Evolutionary conservation across 371 early-diverging fungal genomes (phyloP).

Genomic region (Conidiobolus incongruus): DNA sequence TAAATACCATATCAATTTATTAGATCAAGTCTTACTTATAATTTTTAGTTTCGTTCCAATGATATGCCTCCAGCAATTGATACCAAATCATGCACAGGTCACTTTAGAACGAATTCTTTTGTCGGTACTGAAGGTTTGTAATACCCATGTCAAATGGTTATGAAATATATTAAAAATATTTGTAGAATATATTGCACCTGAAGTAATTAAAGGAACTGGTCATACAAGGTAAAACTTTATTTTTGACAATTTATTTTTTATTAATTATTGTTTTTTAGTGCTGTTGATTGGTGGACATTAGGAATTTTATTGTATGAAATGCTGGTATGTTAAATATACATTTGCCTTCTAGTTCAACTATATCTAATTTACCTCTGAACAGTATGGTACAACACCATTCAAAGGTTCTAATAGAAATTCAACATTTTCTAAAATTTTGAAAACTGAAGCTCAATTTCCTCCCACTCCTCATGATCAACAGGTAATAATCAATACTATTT

Average conservation of each 20-base stretch:
- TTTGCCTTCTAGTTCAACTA: constrained; percentile 1
- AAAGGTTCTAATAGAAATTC: constrained; percentile 67
- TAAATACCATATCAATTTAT: too few relatives aligned
- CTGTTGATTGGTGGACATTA: constrained; percentile 98
- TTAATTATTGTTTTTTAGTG: constrained; percentile 13
- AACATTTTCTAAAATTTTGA: constrained; percentile 65
- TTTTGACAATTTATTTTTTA: not conserved
- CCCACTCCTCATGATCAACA: constrained; percentile 22
- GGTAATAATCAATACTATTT: constrained; percentile 7
- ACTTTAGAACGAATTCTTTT: constrained; percentile 81
- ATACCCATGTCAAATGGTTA: not conserved
- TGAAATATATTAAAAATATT: not conserved
- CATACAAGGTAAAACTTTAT: constrained; percentile 31
- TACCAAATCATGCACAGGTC: constrained; percentile 67
- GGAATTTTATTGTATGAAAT: constrained; percentile 94
- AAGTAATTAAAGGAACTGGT: constrained; percentile 68
- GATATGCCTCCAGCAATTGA: constrained; percentile 37
- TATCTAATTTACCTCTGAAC: too few relatives aligned
- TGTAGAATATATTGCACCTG: constrained; percentile 2
- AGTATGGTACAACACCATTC: constrained; percentile 84
- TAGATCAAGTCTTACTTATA: too few relatives aligned
- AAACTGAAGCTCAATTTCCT: constrained; percentile 51
- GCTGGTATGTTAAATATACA: constrained; percentile 28
- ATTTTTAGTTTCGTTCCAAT: constrained; percentile 3
- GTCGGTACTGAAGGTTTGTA: constrained; percentile 78